Percentiles rank a stretch among this genome's conserved stretches.
phyloP scores from a whole-genome alignment of 345 rosid genomes.

The Diplotaxis tenuifolia region DNA sequence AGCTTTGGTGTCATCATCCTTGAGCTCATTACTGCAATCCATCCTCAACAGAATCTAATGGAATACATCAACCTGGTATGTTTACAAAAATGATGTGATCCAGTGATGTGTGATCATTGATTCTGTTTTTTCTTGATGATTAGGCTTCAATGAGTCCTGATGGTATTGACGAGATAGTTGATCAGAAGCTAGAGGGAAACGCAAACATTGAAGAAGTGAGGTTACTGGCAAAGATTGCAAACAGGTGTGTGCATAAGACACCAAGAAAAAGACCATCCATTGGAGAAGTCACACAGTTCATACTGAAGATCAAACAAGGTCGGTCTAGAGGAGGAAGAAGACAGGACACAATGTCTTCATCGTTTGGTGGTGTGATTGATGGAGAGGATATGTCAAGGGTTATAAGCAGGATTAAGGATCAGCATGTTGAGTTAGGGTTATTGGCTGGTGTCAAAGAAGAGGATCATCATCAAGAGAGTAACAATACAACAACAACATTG shows the following conservation, averaged over 20 bases:
- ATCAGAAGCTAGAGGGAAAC: conserved; percentile 58
- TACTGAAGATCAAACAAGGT: conserved; percentile 66
- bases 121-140: not conserved
- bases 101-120: not conserved
- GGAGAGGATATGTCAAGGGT: conserved; percentile 48
- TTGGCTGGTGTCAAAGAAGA: conserved; percentile 47
- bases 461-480: conserved; percentile 35
- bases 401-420: conserved; percentile 65
- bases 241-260: conserved; percentile 64
- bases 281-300: conserved; percentile 75
- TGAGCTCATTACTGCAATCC: conserved; percentile 91
- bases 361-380: conserved; percentile 31
- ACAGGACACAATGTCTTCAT: conserved; percentile 36
- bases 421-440: conserved; percentile 65
- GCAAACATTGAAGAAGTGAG: conserved; percentile 69
- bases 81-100: not conserved
- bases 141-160: conserved; percentile 88
- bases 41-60: conserved; percentile 91
- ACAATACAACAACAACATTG: not conserved
- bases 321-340: conserved; percentile 39
- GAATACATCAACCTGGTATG: conserved; percentile 87
- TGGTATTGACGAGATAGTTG: conserved; percentile 83
- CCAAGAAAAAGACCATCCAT: conserved; percentile 82
- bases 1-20: conserved; percentile 90
- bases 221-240: conserved; percentile 60